Evolutionary conservation across 31 red algal genomes (phyloP).

Genomic region (Porphyra umbilicalis): DNA sequence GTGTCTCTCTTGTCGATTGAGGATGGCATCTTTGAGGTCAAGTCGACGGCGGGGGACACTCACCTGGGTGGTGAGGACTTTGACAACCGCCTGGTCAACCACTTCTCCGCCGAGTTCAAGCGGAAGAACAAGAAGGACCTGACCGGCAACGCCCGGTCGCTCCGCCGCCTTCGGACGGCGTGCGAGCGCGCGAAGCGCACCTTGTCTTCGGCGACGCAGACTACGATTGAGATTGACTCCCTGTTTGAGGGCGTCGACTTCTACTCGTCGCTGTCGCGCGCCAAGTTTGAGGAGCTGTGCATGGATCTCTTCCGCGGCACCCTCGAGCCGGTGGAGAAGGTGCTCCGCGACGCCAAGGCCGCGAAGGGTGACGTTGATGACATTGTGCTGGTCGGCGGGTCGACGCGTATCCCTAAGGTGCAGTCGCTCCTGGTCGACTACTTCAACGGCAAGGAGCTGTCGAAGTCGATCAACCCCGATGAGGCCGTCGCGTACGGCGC

Average conservation of each 20-base stretch:
- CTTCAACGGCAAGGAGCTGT: slow-evolving; percentile 99
- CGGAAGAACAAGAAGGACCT: slow-evolving; percentile 97
- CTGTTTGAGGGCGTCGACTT: slow-evolving; percentile 96
- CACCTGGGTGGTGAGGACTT: slow-evolving; percentile 99
- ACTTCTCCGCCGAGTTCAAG: slow-evolving; percentile 95
- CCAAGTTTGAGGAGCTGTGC: slow-evolving; percentile 98
- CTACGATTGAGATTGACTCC: slow-evolving; percentile 98
- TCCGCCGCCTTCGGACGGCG: slow-evolving; percentile 83
- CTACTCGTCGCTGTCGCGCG: slow-evolving; percentile 90
- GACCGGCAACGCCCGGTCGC: slow-evolving; percentile 64
- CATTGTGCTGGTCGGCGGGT: slow-evolving; percentile 97
- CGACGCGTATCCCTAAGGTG: slow-evolving; percentile 98
- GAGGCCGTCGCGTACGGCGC: slow-evolving; percentile 99
- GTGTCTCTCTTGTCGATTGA: slow-evolving; percentile 97
- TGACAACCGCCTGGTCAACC: slow-evolving; percentile 94
- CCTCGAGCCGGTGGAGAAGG: slow-evolving; percentile 90
- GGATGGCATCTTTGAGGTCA: slow-evolving; percentile 99
- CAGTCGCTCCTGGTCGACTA: slow-evolving; percentile 88
- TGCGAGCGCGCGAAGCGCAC: slow-evolving; percentile 98
- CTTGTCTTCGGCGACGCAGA: slow-evolving; percentile 90
- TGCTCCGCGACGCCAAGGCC: slow-evolving; percentile 85
- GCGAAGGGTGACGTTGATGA: slow-evolving; percentile 96
- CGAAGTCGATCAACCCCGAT: slow-evolving; percentile 99
- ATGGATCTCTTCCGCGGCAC: slow-evolving; percentile 93
- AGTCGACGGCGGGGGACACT: slow-evolving; percentile 93